Conservation (phyloP, 139 green algal species). For the Desmodesmus armatus region DNA sequence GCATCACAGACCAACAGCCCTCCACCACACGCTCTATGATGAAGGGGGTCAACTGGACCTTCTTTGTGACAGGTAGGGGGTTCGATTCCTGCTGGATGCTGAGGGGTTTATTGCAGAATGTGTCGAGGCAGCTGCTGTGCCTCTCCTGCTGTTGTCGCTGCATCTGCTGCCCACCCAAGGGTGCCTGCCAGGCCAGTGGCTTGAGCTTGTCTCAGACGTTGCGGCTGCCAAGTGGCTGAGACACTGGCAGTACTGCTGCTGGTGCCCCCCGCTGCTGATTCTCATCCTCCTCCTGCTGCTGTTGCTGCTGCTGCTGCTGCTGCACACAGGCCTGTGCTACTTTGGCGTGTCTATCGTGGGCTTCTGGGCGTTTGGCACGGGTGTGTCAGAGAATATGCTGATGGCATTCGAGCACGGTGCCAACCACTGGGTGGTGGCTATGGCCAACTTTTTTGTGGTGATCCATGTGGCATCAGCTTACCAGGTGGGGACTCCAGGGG, state of each 20-base stretch:
- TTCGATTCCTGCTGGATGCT: background rate
- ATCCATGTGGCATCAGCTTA: background rate
- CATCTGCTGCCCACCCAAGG: no score
- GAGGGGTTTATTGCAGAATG: background rate
- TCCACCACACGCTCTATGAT: conserved; percentile 40
- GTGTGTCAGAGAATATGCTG: conserved; percentile 44
- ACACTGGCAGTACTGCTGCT: background rate
- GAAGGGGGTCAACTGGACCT: conserved; percentile 49
- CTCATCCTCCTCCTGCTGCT: background rate
- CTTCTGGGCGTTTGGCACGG: conserved; percentile 45
- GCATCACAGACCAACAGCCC: conserved; percentile 4
- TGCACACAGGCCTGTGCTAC: conserved; percentile 45
- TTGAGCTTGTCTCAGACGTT: conserved; percentile 11
- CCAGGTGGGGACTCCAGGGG: no score
- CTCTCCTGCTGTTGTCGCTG: background rate
- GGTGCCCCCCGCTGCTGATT: background rate
- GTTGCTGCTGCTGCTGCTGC: background rate
- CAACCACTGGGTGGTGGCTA: conserved; percentile 35
- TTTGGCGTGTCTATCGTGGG: conserved; percentile 7
- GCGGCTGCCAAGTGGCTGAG: background rate
- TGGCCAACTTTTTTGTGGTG: conserved; percentile 15
- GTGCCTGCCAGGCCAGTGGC: no score
- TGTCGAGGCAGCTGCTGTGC: background rate
- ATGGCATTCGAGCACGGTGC: conserved; percentile 19
- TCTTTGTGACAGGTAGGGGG: conserved; percentile 9